phyloP scores from a whole-genome alignment of 352 stramenopile genomes.

The Plasmopara muralis region DNA sequence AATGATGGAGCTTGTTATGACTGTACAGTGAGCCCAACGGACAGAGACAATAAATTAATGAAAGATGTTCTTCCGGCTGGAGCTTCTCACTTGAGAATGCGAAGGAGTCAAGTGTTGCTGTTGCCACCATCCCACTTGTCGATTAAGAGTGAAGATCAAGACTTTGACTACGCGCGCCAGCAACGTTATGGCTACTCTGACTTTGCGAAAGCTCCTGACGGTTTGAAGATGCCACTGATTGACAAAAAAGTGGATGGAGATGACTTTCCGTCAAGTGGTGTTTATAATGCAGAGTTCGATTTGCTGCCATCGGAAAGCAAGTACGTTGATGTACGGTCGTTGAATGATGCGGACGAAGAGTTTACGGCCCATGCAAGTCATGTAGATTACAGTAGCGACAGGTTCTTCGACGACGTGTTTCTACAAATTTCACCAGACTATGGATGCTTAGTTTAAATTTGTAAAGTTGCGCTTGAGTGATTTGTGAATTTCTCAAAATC shows the following conservation, averaged over 20 bases:
- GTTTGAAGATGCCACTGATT: constrained; percentile 13
- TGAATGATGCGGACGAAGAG: constrained; percentile 43
- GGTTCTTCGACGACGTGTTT: constrained; percentile 74
- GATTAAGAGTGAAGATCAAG: constrained; percentile 3
- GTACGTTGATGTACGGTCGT: constrained; percentile 45
- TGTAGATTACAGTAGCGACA: constrained; percentile 63
- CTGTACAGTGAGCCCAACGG: constrained; percentile 47
- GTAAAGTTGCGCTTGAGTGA: background rate
- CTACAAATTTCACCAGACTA: constrained; percentile 73
- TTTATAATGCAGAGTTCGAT: constrained; percentile 25
- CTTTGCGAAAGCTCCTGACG: too few species aligned
- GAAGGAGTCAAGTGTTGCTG: constrained; percentile 39
- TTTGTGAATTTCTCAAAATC: background rate
- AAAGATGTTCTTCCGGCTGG: constrained; percentile 36
- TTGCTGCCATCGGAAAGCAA: constrained; percentile 40
- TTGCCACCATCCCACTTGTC: constrained; percentile 19
- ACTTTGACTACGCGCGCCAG: background rate
- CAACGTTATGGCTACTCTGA: constrained; percentile 13
- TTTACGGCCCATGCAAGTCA: constrained; percentile 39
- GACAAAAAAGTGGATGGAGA: constrained; percentile 11
- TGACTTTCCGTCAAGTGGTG: constrained; percentile 27
- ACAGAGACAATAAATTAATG: constrained; percentile 33
- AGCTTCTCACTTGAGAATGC: constrained; percentile 39
- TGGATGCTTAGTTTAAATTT: constrained; percentile 50
- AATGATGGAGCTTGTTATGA: constrained; percentile 28